Evolutionary conservation across 2,329 filamentous ascomycete genomes (phyloP), one percentile per base, ranked within the genome.

Genomic region (Cadophora gregata): DNA sequence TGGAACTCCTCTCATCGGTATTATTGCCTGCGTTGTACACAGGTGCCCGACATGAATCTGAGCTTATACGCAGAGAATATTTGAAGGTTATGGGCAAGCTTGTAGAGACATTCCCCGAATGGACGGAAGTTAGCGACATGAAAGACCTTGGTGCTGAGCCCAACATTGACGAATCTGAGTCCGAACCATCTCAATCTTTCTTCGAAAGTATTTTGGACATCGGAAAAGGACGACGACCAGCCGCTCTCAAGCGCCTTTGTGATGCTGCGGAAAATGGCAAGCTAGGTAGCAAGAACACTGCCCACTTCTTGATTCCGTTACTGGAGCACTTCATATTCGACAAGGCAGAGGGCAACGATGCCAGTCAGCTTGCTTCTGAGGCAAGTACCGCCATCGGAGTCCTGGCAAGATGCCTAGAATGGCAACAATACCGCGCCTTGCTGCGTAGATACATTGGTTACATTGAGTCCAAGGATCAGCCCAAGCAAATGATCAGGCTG

Each of bases 241-340:
- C 94, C 72, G 94, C 96, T 2, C 82, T 99, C 45, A 89, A 92
- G 67, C 85, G 93, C 65, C 83, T 99, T 14, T 89, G 91, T 64
- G 81, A 85, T 9, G 90, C 90, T 69, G 92, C 92, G 64, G 78
- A 82, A 10, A 84, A 84, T 64, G 84, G 86, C 14, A 83, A 87
- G 59, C 82, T 99, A 67, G 86, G 86, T 68, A 91, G 92, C 74
- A 88, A 88, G 62, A 97, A 97, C 74, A 84, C 97, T 69, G 89
- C 90, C 66, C 90, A 95, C 21, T 91, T 97, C 75, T 93, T 98
- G 76, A 87, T 99, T 48, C 96, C 96, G 0, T 83, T 99, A 24
- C 84, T 98, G 10, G 96, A 99, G 76, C 94, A 97, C 76, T 98
- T 97, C 75, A 90, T 97, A 27, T 95, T 97, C 75, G 91, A 93